A percentile compares a stretch with the other conserved stretches of the same genome.
phyloP scores from a whole-genome alignment of 164 flowering plant genomes.

The Cinnamomum micranthum region DNA sequence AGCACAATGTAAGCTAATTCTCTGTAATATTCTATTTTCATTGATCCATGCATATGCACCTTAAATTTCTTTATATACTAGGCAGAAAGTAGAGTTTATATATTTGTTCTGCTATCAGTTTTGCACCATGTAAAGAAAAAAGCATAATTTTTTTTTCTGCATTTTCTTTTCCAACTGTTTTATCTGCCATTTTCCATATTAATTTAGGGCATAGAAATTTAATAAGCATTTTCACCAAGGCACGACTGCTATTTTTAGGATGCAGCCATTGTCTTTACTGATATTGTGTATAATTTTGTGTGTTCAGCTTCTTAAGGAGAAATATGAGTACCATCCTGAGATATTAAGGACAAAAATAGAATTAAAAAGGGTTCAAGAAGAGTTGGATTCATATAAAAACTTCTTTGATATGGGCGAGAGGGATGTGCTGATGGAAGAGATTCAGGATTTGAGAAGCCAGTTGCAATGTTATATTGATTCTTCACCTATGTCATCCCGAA shows the following conservation, averaged over 20 bases:
- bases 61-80: neutral
- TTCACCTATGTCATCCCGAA: slow-evolving; percentile 31
- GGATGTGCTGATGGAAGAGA: slow-evolving; percentile 89
- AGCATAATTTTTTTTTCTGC: no score
- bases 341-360: slow-evolving; percentile 59
- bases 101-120: neutral
- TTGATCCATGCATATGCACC: neutral
- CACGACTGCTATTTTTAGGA: no score
- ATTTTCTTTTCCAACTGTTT: no score
- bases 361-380: slow-evolving; percentile 71
- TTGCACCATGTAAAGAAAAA: no score
- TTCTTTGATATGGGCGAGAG: slow-evolving; percentile 90
- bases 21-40: neutral
- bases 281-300: neutral
- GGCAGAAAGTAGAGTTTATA: neutral
- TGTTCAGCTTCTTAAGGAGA: slow-evolving; percentile 73
- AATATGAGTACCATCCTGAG: slow-evolving; percentile 90
- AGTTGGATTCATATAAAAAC: slow-evolving; percentile 61
- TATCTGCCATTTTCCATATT: no score
- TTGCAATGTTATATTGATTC: slow-evolving; percentile 70
- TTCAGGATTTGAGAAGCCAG: slow-evolving; percentile 80
- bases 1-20: slow-evolving; percentile 53
- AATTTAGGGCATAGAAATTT: no score
- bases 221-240: no score
- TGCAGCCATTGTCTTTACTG: neutral